These are phyloP conservation scores for Graphiopsis chlorocephala DNA, from an alignment of 2,329 filamentous ascomycete genomes.

Conservation along the genomic window DNA sequence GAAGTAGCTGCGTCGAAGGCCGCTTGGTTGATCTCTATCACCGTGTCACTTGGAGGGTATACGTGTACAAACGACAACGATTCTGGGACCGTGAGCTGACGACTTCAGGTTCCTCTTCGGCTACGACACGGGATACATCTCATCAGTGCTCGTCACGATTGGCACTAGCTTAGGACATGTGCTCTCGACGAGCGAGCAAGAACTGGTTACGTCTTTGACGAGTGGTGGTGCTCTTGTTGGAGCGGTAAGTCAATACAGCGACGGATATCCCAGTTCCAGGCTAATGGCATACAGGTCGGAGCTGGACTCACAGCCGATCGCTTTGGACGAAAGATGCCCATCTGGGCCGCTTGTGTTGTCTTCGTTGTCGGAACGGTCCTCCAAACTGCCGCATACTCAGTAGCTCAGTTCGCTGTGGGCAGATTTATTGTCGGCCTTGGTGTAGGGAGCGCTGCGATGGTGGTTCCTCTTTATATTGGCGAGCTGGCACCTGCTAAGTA, in stretches of 20 bases:
- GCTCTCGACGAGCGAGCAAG: conserved; percentile 45
- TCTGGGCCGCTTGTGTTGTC: conserved; percentile 42
- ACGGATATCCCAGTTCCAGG: too few relatives aligned
- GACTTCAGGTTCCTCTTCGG: conserved; percentile 27
- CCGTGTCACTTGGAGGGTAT: conserved; percentile 37
- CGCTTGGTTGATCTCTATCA: conserved; percentile 40
- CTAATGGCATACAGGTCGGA: background rate
- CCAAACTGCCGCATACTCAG: conserved; percentile 27
- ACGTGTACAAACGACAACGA: conserved; percentile 27
- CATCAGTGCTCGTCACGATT: conserved; percentile 44
- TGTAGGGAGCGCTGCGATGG: conserved; percentile 49
- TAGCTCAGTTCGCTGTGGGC: conserved; percentile 46
- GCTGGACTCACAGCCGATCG: conserved; percentile 35
- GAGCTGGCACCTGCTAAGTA: conserved; percentile 52
- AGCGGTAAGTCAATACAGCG: conserved; percentile 27
- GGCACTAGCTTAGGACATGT: conserved; percentile 39
- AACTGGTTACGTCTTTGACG: conserved; percentile 53
- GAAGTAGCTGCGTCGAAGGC: conserved; percentile 39
- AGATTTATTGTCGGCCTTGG: conserved; percentile 50
- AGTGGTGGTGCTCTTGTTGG: conserved; percentile 50
- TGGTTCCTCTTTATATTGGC: conserved; percentile 46
- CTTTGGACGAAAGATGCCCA: conserved; percentile 41
- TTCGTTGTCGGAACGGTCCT: conserved; percentile 40
- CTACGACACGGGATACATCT: conserved; percentile 50
- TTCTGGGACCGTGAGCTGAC: background rate